Conservation (phyloP, 192 early-diverging fungal species). For the Rhizophagus prolifer region DNA sequence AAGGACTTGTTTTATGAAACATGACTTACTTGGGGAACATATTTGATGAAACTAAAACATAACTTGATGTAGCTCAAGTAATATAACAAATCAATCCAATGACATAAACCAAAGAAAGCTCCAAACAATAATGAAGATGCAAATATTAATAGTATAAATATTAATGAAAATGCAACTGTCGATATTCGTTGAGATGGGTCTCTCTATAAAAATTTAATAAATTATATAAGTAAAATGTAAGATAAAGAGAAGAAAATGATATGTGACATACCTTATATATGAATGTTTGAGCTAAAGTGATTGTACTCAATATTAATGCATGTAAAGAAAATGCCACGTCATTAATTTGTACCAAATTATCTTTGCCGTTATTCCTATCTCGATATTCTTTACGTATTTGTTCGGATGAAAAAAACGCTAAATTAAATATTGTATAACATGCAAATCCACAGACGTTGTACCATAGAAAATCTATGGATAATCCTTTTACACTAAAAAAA, state of each 20-base stretch:
- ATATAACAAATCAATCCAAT: conserved; percentile 69
- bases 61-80: conserved; percentile 79
- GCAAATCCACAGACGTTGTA: conserved; percentile 86
- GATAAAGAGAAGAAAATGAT: background rate
- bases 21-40: conserved; percentile 64
- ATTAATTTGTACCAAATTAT: conserved; percentile 74
- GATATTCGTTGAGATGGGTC: conserved; percentile 49
- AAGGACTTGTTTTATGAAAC: background rate
- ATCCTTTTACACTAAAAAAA: conserved; percentile 63
- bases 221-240: background rate
- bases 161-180: conserved; percentile 36
- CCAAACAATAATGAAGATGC: conserved; percentile 34
- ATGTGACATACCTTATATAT: conserved; percentile 59
- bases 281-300: conserved; percentile 65
- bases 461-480: conserved; percentile 88
- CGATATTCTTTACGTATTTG: conserved; percentile 71
- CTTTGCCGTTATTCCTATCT: conserved; percentile 61
- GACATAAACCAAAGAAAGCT: conserved; percentile 21
- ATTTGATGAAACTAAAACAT: conserved; percentile 76
- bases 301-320: conserved; percentile 63
- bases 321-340: conserved; percentile 90
- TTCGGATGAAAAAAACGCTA: conserved; percentile 68
- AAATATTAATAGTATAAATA: conserved; percentile 38
- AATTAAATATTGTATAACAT: conserved; percentile 83
- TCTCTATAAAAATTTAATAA: conserved; percentile 26